Base-by-base conservation (phyloP, 1,284 basidiomycete genomes). In the Pascua guehoae region DNA sequence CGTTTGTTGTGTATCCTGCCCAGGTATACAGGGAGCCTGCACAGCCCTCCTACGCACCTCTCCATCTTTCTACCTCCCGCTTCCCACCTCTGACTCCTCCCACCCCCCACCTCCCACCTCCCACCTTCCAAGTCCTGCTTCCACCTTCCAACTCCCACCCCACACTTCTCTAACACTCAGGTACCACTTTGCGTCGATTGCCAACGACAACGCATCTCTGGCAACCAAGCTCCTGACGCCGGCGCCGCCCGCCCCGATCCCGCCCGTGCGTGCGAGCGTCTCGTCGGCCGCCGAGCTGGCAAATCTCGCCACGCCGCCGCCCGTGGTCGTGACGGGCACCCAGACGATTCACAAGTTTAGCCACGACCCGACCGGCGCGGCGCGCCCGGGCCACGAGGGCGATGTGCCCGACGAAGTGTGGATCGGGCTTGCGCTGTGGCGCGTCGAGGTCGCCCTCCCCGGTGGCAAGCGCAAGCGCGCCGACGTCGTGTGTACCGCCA, bases 161-260 rank as follows among this genome's bases (percentile, higher is more conserved):
- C 42, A 12, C 38, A 24, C 32, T n/a, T n/a, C 43, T 8, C 54
- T 56, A 39, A 56, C 48, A 18, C 15, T 7, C 68, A 90, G 95
- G 75, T 94, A 87, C 71, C 95, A 98, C 78, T 98, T 97, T 66
- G 82, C 86, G 59, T 88, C 92, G 0, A 77, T 98, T 43, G 95
- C 93, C 12, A 86, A 97, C 70, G 95, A 98, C 79, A 98, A 97
- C 72, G 81, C 83, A 36, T 90, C 95, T 1, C 69, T 77, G 47
- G 79, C 79, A 12, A 75, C 81, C 12, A 70, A 74, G 10, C 80
- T 89, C 16, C 53, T 71, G 69, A 56, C 60, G 48, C 54, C 69
- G 36, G 43, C 59, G 52, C 71, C 69, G 18, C 51, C 56, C 38
- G 61, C 39, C 49, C 63, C 55, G 18, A 62, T 50, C 18, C 60